phyloP scores from a whole-genome alignment of 768 basidiomycete genomes.

The Pleurotus tuber-regium region DNA sequence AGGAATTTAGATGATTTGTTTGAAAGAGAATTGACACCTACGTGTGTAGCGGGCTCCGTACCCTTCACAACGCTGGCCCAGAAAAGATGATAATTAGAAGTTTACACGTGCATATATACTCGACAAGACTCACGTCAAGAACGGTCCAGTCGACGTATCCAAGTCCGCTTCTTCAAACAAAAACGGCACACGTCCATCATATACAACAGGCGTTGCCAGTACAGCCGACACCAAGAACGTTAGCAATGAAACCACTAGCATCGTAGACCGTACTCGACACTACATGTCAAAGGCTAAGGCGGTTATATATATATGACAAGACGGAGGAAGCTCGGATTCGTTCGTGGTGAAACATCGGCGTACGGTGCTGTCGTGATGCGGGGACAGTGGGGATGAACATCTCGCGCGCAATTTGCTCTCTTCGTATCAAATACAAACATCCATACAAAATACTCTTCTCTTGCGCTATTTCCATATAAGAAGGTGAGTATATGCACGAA shows the following conservation, averaged over 20 bases:
- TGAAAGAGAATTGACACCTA: conserved; percentile 23
- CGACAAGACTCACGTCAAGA: conserved; percentile 45
- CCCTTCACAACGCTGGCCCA: conserved; percentile 59
- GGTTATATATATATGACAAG: background rate
- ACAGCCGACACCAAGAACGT: background rate
- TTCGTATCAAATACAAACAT: background rate
- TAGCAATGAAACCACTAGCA: background rate
- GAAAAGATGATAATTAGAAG: too few relatives aligned
- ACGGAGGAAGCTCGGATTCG: background rate
- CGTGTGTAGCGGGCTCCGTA: conserved; percentile 46
- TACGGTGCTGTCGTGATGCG: too few relatives aligned
- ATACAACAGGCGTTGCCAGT: conserved; percentile 32
- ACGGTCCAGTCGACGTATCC: conserved; percentile 47
- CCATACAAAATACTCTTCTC: background rate
- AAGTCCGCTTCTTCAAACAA: conserved; percentile 40
- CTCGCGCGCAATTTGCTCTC: background rate
- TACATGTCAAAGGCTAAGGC: too few relatives aligned
- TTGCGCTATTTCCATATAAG: too few relatives aligned
- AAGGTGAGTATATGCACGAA: too few relatives aligned
- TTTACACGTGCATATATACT: too few relatives aligned
- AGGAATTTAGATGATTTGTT: background rate
- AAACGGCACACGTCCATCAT: conserved; percentile 52
- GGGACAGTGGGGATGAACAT: too few relatives aligned
- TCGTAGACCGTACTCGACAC: background rate
- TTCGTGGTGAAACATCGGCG: background rate